A percentile compares a stretch with the other conserved stretches of the same genome.
These are phyloP conservation scores for Microbotryum scabiosae DNA, from an alignment of 1,284 basidiomycete species.

Conservation along the genomic window DNA sequence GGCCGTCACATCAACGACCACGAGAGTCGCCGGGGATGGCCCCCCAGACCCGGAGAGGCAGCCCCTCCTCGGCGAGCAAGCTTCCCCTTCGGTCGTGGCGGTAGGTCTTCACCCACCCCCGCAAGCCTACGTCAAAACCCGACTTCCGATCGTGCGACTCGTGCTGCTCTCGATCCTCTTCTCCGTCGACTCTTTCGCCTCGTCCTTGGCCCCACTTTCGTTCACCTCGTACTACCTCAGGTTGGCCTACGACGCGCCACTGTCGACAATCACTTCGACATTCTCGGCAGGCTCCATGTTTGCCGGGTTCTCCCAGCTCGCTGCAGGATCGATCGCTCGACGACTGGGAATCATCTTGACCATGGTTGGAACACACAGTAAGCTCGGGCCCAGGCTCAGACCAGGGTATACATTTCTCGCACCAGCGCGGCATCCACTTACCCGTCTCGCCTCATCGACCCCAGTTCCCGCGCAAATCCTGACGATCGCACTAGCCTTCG, in stretches of 20 bases:
- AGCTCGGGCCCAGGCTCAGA: not conserved
- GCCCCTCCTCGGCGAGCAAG: slow-evolving; percentile 9
- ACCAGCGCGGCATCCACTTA: too few relatives aligned
- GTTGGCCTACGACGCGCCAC: slow-evolving; percentile 2
- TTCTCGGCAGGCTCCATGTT: slow-evolving; percentile 18
- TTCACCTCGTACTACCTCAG: slow-evolving; percentile 28
- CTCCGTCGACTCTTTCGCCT: slow-evolving; percentile 26
- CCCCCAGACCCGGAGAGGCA: slow-evolving; percentile 10
- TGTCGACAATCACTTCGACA: slow-evolving; percentile 14
- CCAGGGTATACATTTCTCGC: not conserved
- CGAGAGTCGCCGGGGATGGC: not conserved
- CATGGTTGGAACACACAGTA: slow-evolving; percentile 27
- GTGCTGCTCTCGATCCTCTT: slow-evolving; percentile 22
- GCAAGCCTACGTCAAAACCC: not conserved
- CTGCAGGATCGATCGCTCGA: slow-evolving; percentile 11
- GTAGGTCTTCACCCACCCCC: not conserved
- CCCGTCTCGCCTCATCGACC: not conserved
- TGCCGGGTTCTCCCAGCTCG: slow-evolving; percentile 12
- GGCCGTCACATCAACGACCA: too few relatives aligned
- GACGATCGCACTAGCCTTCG: slow-evolving; percentile 17
- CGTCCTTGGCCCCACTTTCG: slow-evolving; percentile 15
- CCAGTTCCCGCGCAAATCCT: slow-evolving; percentile 21
- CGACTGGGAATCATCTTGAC: slow-evolving; percentile 21
- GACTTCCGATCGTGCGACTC: slow-evolving; percentile 12
- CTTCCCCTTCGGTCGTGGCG: not conserved